Evolutionary conservation across 2,329 filamentous ascomycete genomes (phyloP).

Genomic region (Cryphonectria naterciae): DNA sequence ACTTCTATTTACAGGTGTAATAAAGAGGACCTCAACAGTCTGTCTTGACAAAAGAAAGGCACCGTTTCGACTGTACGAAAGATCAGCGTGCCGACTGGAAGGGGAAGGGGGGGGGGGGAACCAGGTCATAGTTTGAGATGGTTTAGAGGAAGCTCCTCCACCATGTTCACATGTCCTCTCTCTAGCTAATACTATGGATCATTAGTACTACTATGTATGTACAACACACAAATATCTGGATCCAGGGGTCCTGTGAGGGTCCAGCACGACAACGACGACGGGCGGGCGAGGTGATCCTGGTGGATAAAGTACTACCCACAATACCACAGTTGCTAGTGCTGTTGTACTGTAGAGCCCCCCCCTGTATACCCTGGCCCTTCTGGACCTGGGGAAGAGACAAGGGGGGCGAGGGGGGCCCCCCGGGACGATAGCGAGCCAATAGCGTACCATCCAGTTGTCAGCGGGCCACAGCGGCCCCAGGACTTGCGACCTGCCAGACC

Average conservation of each 20-base stretch:
- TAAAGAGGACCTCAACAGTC: neutral
- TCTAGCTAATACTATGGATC: neutral
- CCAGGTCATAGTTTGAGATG: neutral
- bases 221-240: neutral
- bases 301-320: neutral
- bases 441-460: constrained; percentile 5
- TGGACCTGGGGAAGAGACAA: constrained; percentile 7
- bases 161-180: constrained; percentile 7
- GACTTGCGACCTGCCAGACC: constrained; percentile 14
- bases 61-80: no score
- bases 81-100: no score
- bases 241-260: neutral
- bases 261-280: neutral
- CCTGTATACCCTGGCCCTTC: neutral
- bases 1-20: neutral
- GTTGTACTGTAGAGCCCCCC: neutral
- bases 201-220: neutral
- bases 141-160: neutral
- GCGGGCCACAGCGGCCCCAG: neutral
- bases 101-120: neutral
- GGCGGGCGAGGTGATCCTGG: neutral
- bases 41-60: neutral
- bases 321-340: neutral
- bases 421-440: constrained; percentile 1
- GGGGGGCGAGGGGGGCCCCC: neutral